These are phyloP conservation scores for Saturnispora bothae DNA, from an alignment of 805 yeast genomes.

Conservation along the genomic window DNA sequence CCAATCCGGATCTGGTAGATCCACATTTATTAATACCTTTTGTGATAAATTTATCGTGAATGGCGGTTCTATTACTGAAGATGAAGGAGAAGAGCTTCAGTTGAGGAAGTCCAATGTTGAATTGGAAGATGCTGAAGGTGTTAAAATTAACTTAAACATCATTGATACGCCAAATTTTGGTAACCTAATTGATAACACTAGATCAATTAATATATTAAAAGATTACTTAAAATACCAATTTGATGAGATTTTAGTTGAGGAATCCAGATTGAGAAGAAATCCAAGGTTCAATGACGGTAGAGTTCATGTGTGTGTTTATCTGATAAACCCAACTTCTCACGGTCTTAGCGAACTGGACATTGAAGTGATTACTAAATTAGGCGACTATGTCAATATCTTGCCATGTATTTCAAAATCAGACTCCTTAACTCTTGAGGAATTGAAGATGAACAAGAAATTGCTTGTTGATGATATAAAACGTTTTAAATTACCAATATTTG, in stretches of 20 bases:
- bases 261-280: slow-evolving; percentile 70
- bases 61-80: slow-evolving; percentile 21
- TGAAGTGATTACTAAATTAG: slow-evolving; percentile 55
- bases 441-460: slow-evolving; percentile 60
- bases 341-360: slow-evolving; percentile 66
- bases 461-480: slow-evolving; percentile 67
- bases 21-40: slow-evolving; percentile 84
- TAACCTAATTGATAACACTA: slow-evolving; percentile 56
- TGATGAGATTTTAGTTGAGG: slow-evolving; percentile 74
- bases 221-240: slow-evolving; percentile 75
- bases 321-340: slow-evolving; percentile 58
- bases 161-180: slow-evolving; percentile 85
- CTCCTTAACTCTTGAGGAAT: slow-evolving; percentile 58
- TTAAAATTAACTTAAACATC: slow-evolving; percentile 62
- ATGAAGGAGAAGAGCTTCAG: slow-evolving; percentile 43
- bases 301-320: slow-evolving; percentile 69
- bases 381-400: slow-evolving; percentile 67
- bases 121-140: slow-evolving; percentile 77
- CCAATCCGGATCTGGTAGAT: slow-evolving; percentile 77
- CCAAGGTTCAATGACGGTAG: slow-evolving; percentile 80
- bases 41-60: slow-evolving; percentile 73
- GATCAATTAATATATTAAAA: slow-evolving; percentile 58
- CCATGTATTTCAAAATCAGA: slow-evolving; percentile 82
- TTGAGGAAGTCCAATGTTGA: slow-evolving; percentile 75
- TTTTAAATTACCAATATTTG: slow-evolving; percentile 64